Percentiles rank a stretch among this genome's conserved stretches.
Conservation (phyloP, 2,329 filamentous ascomycete species). For the Paraconiothyrium brasiliense region DNA sequence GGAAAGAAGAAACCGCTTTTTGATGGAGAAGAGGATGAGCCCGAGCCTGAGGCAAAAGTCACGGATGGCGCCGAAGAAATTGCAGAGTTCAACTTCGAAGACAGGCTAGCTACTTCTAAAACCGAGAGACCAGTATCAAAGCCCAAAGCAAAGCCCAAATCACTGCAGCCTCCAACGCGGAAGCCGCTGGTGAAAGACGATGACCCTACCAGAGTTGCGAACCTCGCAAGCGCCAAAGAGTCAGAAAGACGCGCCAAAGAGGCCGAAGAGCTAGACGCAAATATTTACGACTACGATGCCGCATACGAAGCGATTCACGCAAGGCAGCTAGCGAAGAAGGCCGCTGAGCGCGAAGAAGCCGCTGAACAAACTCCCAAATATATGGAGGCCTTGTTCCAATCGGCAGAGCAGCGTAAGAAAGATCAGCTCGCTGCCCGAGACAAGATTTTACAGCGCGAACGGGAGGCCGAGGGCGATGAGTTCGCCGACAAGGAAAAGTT, state of each 20-base stretch:
- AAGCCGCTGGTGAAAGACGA: conserved; percentile 49
- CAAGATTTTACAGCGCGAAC: conserved; percentile 79
- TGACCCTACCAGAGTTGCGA: conserved; percentile 59
- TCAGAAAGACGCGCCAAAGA: conserved; percentile 71
- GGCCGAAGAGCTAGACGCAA: conserved; percentile 73
- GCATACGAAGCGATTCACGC: conserved; percentile 80
- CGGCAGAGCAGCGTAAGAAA: conserved; percentile 79
- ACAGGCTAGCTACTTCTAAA: conserved; percentile 50
- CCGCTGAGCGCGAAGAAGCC: conserved; percentile 62
- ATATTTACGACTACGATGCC: conserved; percentile 85
- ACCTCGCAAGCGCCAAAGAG: conserved; percentile 72
- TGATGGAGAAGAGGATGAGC: conserved; percentile 65
- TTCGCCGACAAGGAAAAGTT: conserved; percentile 87
- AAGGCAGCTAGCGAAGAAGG: conserved; percentile 63
- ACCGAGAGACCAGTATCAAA: conserved; percentile 32
- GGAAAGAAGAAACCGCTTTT: conserved; percentile 55
- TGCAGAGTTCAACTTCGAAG: conserved; percentile 65
- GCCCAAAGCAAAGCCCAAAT: conserved; percentile 46
- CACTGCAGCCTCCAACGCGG: conserved; percentile 44
- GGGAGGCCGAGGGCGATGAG: conserved; percentile 81
- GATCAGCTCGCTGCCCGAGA: conserved; percentile 82
- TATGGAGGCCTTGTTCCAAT: conserved; percentile 76
- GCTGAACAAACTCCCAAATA: conserved; percentile 76
- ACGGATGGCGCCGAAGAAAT: conserved; percentile 64
- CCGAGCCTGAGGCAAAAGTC: conserved; percentile 42